Conservation (phyloP, 2,329 filamentous ascomycete species). For the Neurospora crassa region DNA sequence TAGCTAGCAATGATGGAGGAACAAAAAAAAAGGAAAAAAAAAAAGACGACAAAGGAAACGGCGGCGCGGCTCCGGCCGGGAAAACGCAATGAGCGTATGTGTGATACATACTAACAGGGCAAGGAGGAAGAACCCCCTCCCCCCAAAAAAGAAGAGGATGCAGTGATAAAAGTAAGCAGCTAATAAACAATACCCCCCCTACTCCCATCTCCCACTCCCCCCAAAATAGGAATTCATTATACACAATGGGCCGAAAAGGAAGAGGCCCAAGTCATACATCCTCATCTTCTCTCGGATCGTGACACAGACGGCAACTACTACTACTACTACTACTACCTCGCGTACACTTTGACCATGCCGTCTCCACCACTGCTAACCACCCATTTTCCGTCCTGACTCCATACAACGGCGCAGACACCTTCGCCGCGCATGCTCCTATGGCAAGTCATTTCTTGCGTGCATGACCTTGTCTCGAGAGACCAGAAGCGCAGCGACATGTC, state of each 20-base stretch:
- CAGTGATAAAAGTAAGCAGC: not conserved
- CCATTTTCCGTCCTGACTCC: conserved; percentile 91
- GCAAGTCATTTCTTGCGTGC: conserved; percentile 88
- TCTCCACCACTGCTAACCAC: conserved; percentile 93
- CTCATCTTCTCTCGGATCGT: not conserved
- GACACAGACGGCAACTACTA: conserved; percentile 20
- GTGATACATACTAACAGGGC: not conserved
- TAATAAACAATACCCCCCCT: not conserved
- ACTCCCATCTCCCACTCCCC: not conserved
- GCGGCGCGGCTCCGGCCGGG: not conserved
- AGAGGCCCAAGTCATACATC: not conserved
- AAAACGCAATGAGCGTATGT: not conserved
- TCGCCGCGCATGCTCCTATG: conserved; percentile 94
- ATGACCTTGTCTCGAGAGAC: conserved; percentile 90
- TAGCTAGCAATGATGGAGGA: not conserved
- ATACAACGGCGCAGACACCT: conserved; percentile 86
- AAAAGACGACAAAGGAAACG: not conserved
- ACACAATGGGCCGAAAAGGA: not conserved
- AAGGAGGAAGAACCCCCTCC: not conserved
- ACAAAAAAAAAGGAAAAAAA: not conserved
- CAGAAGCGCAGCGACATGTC: conserved; percentile 95
- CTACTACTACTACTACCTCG: conserved; percentile 31
- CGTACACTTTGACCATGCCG: conserved; percentile 89
- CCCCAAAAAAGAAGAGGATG: not conserved
- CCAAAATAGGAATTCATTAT: not conserved